Base-by-base conservation (phyloP, 2,329 filamentous ascomycete species). In the Sclerotinia spermophila region DNA sequence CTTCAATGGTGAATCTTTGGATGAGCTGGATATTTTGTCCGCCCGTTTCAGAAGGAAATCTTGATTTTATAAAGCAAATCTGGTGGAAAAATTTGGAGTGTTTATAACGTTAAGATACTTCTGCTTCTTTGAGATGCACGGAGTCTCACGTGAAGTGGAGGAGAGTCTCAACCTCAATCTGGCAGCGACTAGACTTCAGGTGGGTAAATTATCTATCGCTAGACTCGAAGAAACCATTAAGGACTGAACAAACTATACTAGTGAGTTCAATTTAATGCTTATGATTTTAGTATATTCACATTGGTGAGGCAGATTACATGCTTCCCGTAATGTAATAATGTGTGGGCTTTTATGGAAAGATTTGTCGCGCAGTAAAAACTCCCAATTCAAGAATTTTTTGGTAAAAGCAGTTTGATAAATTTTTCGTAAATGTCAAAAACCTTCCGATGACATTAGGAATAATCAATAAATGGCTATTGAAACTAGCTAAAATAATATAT, bases 261-360 rank as follows among this genome's bases (percentile, higher is more conserved):
- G n/a, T 13, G 3, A 15, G 21, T 51, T 6, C 11, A 15, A 13
- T 13, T n/a, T 51, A 10, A n/a, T n/a, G 24, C 45, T 13, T n/a
- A 5, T 51, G 45, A 1, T 13, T 24, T 5, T 13, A 10, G 24
- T 4, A n/a, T 1, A n/a, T n/a, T 48, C 0, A 11, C 10, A 24
- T 24, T 6, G 1, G 15, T 15, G 11, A n/a, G 0, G 24, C 1
- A 1, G 45, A 48, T 11, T n/a, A 21, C 11, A 48, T 15, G 10
- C 1, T 24, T n/a, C 24, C 10, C n/a, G 10, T 48, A 4, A 5
- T n/a, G 11, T n/a, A 2, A n/a, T n/a, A n/a, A 0, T 21, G 13
- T 0, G 0, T n/a, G 10, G 0, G 4, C 1, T 48, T n/a, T 51
- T 11, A n/a, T 51, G 11, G 1, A 51, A 51, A 0, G 45, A 10